Percentiles rank a stretch among this genome's conserved stretches.
Conservation (phyloP, 1,139 yeast genomes). For the Kodamaea alishanica region DNA sequence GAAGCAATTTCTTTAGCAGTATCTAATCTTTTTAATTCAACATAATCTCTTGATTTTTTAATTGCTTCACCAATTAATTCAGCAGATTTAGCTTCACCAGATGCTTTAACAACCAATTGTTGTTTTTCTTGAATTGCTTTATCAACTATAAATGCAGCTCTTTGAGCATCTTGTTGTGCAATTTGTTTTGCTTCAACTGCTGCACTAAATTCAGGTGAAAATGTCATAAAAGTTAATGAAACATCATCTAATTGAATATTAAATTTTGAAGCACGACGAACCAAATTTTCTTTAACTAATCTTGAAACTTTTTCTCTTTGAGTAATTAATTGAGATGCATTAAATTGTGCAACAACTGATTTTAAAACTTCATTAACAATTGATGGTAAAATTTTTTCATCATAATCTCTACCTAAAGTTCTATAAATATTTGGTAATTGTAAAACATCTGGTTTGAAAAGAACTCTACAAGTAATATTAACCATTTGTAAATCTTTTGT, state of each 20-base stretch:
- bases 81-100: slow-evolving; percentile 98
- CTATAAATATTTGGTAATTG: slow-evolving; percentile 83
- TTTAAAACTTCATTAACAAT: slow-evolving; percentile 95
- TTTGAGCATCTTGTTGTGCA: slow-evolving; percentile 98
- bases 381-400: slow-evolving; percentile 93
- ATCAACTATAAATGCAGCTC: slow-evolving; percentile 95
- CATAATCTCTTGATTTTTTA: slow-evolving; percentile 91
- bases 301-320: slow-evolving; percentile 96
- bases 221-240: slow-evolving; percentile 92
- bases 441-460: slow-evolving; percentile 79
- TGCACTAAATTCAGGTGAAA: slow-evolving; percentile 94
- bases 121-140: slow-evolving; percentile 97
- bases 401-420: slow-evolving; percentile 91
- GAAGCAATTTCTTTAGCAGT: slow-evolving; percentile 95
- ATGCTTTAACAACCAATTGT: slow-evolving; percentile 91
- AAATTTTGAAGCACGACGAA: slow-evolving; percentile 89
- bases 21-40: slow-evolving; percentile 92
- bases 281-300: slow-evolving; percentile 83
- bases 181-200: slow-evolving; percentile 99
- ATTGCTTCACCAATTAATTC: slow-evolving; percentile 98
- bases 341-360: slow-evolving; percentile 96
- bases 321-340: slow-evolving; percentile 95
- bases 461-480: slow-evolving; percentile 94
- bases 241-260: slow-evolving; percentile 90
- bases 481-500: slow-evolving; percentile 99